These are phyloP conservation scores for Magnaporthales sp. DNA, from an alignment of 2,329 filamentous ascomycete genomes.

Conservation along the genomic window DNA sequence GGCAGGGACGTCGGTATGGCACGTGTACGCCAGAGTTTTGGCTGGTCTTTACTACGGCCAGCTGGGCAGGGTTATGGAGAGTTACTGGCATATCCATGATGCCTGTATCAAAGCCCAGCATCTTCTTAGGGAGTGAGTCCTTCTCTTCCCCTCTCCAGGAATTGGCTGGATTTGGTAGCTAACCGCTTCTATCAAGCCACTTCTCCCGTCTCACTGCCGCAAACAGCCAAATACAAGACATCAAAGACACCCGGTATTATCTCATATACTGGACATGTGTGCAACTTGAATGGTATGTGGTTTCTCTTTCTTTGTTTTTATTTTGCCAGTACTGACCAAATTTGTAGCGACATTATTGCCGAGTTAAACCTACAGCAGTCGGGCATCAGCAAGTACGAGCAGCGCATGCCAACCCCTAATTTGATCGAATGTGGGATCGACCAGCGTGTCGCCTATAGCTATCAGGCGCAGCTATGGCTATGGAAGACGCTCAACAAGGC, in stretches of 20 bases:
- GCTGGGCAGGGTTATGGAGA: slow-evolving; percentile 77
- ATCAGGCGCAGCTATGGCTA: slow-evolving; percentile 54
- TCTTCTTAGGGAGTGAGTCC: slow-evolving; percentile 63
- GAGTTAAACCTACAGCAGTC: slow-evolving; percentile 66
- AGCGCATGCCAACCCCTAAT: slow-evolving; percentile 59
- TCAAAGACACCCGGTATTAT: slow-evolving; percentile 52
- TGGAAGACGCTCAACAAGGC: slow-evolving; percentile 57
- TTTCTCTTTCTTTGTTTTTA: slow-evolving; percentile 79
- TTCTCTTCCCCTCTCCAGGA: not conserved
- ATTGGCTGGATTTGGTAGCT: not conserved
- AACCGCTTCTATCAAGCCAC: slow-evolving; percentile 18
- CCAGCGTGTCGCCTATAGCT: slow-evolving; percentile 45
- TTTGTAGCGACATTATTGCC: slow-evolving; percentile 89
- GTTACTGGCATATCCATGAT: slow-evolving; percentile 54
- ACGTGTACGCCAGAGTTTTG: slow-evolving; percentile 77
- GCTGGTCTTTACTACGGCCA: slow-evolving; percentile 87
- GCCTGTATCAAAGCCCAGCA: slow-evolving; percentile 55
- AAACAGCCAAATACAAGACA: not conserved
- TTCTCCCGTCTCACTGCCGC: slow-evolving; percentile 31
- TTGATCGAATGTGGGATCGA: slow-evolving; percentile 37
- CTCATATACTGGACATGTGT: slow-evolving; percentile 90
- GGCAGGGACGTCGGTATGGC: slow-evolving; percentile 69
- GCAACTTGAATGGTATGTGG: slow-evolving; percentile 79
- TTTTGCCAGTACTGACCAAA: slow-evolving; percentile 63
- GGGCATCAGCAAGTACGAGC: slow-evolving; percentile 51